Evolutionary conservation across 1,139 yeast species (phyloP).

Genomic region (Chernovozyma sophiae-reginae): DNA sequence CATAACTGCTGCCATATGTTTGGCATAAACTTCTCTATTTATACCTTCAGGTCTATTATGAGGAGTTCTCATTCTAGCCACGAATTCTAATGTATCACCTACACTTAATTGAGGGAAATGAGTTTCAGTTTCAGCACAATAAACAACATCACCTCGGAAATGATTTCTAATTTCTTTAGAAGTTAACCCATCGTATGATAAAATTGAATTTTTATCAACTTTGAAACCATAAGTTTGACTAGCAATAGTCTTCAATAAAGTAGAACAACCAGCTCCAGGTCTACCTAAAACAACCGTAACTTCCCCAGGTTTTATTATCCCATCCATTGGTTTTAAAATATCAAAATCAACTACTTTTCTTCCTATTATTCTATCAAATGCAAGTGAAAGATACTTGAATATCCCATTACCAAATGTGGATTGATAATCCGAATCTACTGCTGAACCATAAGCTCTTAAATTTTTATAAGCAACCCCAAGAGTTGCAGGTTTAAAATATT

Average conservation of each 20-base stretch:
- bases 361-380: neutral
- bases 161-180: slow-evolving; percentile 44
- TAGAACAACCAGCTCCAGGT: slow-evolving; percentile 37
- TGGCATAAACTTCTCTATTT: slow-evolving; percentile 35
- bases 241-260: slow-evolving; percentile 32
- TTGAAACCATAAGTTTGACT: slow-evolving; percentile 34
- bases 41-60: slow-evolving; percentile 33
- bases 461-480: slow-evolving; percentile 69
- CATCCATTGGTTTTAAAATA: slow-evolving; percentile 34
- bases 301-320: slow-evolving; percentile 30
- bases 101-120: slow-evolving; percentile 55
- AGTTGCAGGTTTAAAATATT: slow-evolving; percentile 59
- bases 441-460: slow-evolving; percentile 69
- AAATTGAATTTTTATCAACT: slow-evolving; percentile 23
- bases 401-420: slow-evolving; percentile 55
- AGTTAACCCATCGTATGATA: slow-evolving; percentile 47
- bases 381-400: slow-evolving; percentile 7
- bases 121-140: slow-evolving; percentile 49
- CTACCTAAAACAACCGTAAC: slow-evolving; percentile 34
- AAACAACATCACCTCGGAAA: slow-evolving; percentile 47
- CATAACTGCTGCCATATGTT: slow-evolving; percentile 38
- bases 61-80: slow-evolving; percentile 39
- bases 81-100: slow-evolving; percentile 46
- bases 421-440: slow-evolving; percentile 78
- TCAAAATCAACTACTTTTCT: slow-evolving; percentile 17